Conservation (phyloP, 768 basidiomycete species). For the Rhizopogon sp. region DNA sequence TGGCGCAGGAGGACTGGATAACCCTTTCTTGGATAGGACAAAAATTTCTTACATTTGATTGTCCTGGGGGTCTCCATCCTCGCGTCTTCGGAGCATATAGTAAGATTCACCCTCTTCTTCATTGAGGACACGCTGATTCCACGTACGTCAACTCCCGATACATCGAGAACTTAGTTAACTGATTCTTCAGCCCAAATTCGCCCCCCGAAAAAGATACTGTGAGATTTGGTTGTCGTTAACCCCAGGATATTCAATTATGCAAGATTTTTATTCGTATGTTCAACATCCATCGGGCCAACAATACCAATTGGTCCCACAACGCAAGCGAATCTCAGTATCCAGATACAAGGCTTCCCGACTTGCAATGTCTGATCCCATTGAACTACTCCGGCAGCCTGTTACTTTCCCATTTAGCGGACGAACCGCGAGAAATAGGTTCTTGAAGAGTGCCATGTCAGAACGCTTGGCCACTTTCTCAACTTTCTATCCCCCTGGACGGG, state of each 20-base stretch:
- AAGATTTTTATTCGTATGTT: background rate
- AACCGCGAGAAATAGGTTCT: constrained; percentile 24
- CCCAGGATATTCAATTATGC: background rate
- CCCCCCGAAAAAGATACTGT: background rate
- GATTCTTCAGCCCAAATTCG: background rate
- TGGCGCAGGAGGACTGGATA: background rate
- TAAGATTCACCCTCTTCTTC: background rate
- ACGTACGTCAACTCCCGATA: background rate
- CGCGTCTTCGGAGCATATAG: background rate
- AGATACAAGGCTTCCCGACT: constrained; percentile 8
- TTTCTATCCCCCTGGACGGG: constrained; percentile 23
- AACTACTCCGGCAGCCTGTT: constrained; percentile 17
- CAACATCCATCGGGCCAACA: background rate
- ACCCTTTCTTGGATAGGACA: background rate
- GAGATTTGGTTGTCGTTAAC: background rate
- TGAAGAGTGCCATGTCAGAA: constrained; percentile 33
- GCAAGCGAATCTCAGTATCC: background rate
- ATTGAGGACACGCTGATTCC: background rate
- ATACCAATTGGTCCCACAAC: background rate
- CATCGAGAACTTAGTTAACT: background rate
- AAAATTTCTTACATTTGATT: background rate
- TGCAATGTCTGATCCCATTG: constrained; percentile 13
- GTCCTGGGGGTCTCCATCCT: background rate
- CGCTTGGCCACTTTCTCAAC: constrained; percentile 29
- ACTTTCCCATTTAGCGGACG: constrained; percentile 26